Evolutionary conservation across 257 asterid genomes (phyloP).

Genomic region (Fraxinus pennsylvanica): DNA sequence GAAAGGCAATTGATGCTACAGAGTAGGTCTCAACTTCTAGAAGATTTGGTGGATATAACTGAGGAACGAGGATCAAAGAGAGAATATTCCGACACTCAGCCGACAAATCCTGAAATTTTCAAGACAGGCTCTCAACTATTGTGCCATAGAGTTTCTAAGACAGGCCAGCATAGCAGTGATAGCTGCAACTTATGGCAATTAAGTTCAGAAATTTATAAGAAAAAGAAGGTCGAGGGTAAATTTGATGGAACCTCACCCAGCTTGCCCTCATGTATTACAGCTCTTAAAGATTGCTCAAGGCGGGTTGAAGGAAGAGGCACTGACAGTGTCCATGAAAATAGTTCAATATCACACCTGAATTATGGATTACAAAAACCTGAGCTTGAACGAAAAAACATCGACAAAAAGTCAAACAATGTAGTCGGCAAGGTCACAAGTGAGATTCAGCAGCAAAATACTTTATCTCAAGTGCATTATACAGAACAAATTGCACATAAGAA

Average conservation of each 20-base stretch:
- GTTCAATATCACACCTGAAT: conserved; percentile 29
- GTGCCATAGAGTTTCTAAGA: conserved; percentile 32
- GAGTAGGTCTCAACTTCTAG: conserved; percentile 32
- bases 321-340: conserved; percentile 31
- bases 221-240: conserved; percentile 30
- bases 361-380: conserved; percentile 27
- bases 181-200: conserved; percentile 28
- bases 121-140: conserved; percentile 39
- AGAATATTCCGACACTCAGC: conserved; percentile 33
- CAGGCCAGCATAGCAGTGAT: conserved; percentile 22
- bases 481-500: conserved; percentile 33
- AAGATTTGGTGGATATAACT: conserved; percentile 22
- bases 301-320: conserved; percentile 31
- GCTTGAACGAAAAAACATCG: conserved; percentile 32
- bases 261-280: conserved; percentile 35
- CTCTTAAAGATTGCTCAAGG: conserved; percentile 31
- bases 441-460: conserved; percentile 35
- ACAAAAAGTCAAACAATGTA: conserved; percentile 25
- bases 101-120: conserved; percentile 20
- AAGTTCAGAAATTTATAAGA: conserved; percentile 32
- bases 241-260: conserved; percentile 31
- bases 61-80: conserved; percentile 49
- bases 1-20: conserved; percentile 36
- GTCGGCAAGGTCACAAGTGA: conserved; percentile 24
- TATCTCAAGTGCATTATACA: conserved; percentile 30